Conservation (phyloP, 2,329 filamentous ascomycete genomes). For the Elsinoe fawcettii region DNA sequence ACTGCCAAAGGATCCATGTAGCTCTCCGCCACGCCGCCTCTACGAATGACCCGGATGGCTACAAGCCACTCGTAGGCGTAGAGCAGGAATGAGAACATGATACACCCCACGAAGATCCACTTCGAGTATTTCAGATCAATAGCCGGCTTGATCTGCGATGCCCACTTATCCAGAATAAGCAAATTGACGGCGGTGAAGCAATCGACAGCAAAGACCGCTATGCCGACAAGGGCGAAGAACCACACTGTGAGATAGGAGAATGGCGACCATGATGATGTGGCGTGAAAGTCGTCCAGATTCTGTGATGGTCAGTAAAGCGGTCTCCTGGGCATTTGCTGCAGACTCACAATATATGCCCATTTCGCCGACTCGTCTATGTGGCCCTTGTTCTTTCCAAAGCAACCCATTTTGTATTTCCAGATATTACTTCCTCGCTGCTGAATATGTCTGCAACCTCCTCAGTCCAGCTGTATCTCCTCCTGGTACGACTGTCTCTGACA, state of each 20-base stretch:
- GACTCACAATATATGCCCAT: constrained; percentile 84
- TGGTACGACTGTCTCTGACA: background rate
- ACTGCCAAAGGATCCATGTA: constrained; percentile 85
- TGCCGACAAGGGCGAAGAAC: constrained; percentile 67
- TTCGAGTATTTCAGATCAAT: constrained; percentile 73
- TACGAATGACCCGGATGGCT: constrained; percentile 70
- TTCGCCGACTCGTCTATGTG: constrained; percentile 44
- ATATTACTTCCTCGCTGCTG: background rate
- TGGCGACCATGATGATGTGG: constrained; percentile 64
- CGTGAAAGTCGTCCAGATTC: constrained; percentile 68
- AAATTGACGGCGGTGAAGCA: constrained; percentile 90
- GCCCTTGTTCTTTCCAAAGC: constrained; percentile 28
- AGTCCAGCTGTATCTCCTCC: constrained; percentile 1
- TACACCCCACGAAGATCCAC: constrained; percentile 92
- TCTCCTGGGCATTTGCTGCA: background rate
- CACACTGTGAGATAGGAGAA: constrained; percentile 82
- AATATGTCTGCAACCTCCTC: background rate
- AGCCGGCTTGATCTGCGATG: constrained; percentile 68
- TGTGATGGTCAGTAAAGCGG: constrained; percentile 24
- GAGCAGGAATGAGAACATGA: constrained; percentile 82
- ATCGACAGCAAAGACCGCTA: constrained; percentile 82
- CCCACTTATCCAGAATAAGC: constrained; percentile 82
- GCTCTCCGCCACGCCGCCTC: constrained; percentile 80
- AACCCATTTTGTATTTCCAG: constrained; percentile 27
- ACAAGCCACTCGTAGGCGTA: constrained; percentile 71